phyloP scores from a whole-genome alignment of 2,329 filamentous ascomycete genomes.

The Aureobasidium subglaciale region DNA sequence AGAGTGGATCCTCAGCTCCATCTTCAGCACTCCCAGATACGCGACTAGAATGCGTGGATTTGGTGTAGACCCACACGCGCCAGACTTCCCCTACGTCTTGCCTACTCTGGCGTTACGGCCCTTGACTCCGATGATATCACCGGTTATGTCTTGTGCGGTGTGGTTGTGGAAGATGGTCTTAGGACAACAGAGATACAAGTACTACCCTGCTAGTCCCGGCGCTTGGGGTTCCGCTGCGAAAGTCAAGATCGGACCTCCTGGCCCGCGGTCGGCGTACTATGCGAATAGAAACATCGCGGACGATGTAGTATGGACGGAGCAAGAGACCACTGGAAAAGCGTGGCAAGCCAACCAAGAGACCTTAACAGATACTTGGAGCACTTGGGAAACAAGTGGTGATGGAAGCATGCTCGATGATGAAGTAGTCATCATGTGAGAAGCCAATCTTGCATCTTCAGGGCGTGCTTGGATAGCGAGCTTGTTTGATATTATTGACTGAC shows the following conservation, averaged over 20 bases:
- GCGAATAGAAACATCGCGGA: neutral
- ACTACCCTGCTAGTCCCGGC: neutral
- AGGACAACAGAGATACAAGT: neutral
- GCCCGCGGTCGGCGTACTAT: neutral
- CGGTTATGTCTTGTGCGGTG: constrained; percentile 15
- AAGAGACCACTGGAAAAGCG: neutral
- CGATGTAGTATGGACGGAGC: neutral
- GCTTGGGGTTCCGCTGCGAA: constrained; percentile 2
- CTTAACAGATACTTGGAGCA: neutral
- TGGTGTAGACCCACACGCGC: constrained; percentile 45
- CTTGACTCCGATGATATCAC: constrained; percentile 30
- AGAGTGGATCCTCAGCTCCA: constrained; percentile 24
- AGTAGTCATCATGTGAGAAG: neutral
- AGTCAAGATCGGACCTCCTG: constrained; percentile 4
- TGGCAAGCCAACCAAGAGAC: neutral
- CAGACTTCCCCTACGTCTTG: constrained; percentile 48
- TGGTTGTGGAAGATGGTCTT: constrained; percentile 3
- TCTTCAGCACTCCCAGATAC: constrained; percentile 46
- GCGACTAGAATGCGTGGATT: constrained; percentile 43
- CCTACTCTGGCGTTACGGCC: constrained; percentile 46
- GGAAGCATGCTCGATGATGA: constrained; percentile 16
- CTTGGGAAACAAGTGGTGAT: neutral
- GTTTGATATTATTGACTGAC: neutral
- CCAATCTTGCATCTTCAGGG: neutral
- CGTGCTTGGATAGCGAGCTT: neutral